Conservation (phyloP, 2,329 filamentous ascomycete species). For the Fusarium citri region DNA sequence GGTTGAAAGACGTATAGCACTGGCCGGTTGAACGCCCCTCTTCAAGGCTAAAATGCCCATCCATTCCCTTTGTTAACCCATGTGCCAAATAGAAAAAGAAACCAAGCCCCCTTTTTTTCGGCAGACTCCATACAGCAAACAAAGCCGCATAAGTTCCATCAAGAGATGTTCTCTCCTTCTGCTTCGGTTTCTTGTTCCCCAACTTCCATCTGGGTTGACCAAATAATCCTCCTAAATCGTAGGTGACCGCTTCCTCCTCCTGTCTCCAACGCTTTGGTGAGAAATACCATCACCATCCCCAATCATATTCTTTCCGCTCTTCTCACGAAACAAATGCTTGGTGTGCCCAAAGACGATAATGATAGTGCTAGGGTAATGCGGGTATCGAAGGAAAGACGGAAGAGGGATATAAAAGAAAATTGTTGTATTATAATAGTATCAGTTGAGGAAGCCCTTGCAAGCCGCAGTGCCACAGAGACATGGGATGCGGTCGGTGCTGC, state of each 20-base stretch:
- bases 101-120: constrained; percentile 18
- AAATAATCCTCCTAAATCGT: constrained; percentile 17
- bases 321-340: constrained; percentile 7
- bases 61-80: constrained; percentile 20
- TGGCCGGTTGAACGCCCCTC: constrained; percentile 45
- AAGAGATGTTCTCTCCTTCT: background rate
- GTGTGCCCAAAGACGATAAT: constrained; percentile 11
- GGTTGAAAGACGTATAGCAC: constrained; percentile 17
- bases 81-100: constrained; percentile 27
- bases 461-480: constrained; percentile 96
- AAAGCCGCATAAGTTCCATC: constrained; percentile 1
- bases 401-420: constrained; percentile 16
- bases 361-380: constrained; percentile 12
- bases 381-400: constrained; percentile 3
- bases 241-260: constrained; percentile 1
- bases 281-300: constrained; percentile 33
- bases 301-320: constrained; percentile 30
- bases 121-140: constrained; percentile 4
- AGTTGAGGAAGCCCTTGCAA: constrained; percentile 99
- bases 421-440: constrained; percentile 50
- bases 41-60: constrained; percentile 28
- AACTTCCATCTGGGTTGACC: constrained; percentile 18
- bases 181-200: background rate
- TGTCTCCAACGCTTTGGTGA: constrained; percentile 38
- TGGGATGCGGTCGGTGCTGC: constrained; percentile 93